Conservation (phyloP, 345 rosid species). For the Gossypium herbaceum region DNA sequence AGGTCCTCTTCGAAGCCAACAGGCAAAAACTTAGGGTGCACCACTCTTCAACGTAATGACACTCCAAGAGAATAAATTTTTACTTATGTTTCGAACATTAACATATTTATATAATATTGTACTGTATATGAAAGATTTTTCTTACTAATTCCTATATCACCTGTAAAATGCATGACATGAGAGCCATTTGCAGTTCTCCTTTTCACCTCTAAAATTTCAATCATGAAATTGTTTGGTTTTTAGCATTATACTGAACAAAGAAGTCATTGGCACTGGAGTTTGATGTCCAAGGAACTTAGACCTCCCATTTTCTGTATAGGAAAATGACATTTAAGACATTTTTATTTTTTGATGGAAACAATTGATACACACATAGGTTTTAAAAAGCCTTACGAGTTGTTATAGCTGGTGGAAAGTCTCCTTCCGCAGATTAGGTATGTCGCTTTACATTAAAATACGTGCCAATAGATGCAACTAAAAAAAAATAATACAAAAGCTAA, state of each 20-base stretch:
- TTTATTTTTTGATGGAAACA: background rate
- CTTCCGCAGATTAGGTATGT: constrained; percentile 45
- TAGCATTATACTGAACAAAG: background rate
- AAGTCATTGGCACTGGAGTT: background rate
- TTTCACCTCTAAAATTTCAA: constrained; percentile 58
- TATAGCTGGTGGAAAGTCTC: constrained; percentile 59
- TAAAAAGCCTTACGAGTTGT: constrained; percentile 53
- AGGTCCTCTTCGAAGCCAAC: no score
- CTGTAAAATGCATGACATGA: constrained; percentile 85
- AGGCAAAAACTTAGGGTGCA: no score
- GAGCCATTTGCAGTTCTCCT: constrained; percentile 75
- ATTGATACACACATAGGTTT: background rate
- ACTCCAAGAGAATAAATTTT: no score
- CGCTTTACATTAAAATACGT: constrained; percentile 32
- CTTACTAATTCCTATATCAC: constrained; percentile 33
- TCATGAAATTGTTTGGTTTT: background rate
- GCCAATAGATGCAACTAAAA: background rate
- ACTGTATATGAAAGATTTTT: constrained; percentile 29
- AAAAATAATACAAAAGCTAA: background rate
- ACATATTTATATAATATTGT: no score
- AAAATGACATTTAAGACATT: no score
- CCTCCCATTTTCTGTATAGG: background rate
- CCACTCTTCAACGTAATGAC: no score
- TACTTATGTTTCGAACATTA: no score
- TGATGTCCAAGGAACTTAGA: background rate